phyloP scores from a whole-genome alignment of 306 rosid genomes.

The Fagus sylvatica region DNA sequence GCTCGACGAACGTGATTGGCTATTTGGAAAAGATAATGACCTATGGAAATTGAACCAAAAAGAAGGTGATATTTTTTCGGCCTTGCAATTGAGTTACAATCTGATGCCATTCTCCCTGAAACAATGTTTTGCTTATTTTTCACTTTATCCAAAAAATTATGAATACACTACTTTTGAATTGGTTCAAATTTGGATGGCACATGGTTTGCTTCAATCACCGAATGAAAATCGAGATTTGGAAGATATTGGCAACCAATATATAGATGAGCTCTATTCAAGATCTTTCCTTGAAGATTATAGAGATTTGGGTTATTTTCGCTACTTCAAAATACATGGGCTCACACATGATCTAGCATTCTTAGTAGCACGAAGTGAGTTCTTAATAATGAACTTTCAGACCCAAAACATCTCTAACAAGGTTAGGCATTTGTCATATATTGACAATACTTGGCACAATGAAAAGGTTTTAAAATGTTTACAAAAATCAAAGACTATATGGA shows the following conservation, averaged over 20 bases:
- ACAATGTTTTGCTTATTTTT: background rate
- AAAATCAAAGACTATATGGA: background rate
- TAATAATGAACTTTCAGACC: no score
- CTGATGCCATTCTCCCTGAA: conserved; percentile 20
- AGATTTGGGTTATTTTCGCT: conserved; percentile 1
- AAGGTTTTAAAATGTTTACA: no score
- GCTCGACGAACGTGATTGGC: background rate
- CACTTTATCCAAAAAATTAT: no score
- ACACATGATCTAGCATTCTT: background rate
- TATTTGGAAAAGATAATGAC: background rate
- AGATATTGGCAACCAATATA: no score
- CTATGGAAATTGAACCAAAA: background rate
- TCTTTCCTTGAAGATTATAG: background rate
- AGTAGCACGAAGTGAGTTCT: background rate
- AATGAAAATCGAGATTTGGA: no score
- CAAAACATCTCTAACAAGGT: no score
- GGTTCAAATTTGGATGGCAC: no score
- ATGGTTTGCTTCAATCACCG: no score
- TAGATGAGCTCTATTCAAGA: no score
- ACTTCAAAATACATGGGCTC: conserved; percentile 13
- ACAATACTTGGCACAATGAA: no score
- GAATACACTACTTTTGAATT: no score
- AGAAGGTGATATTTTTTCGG: background rate
- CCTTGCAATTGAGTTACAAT: conserved; percentile 9
- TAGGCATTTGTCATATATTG: no score